phyloP scores from a whole-genome alignment of 2,329 filamentous ascomycete species.

The Sporothrix brunneoviolacea region DNA sequence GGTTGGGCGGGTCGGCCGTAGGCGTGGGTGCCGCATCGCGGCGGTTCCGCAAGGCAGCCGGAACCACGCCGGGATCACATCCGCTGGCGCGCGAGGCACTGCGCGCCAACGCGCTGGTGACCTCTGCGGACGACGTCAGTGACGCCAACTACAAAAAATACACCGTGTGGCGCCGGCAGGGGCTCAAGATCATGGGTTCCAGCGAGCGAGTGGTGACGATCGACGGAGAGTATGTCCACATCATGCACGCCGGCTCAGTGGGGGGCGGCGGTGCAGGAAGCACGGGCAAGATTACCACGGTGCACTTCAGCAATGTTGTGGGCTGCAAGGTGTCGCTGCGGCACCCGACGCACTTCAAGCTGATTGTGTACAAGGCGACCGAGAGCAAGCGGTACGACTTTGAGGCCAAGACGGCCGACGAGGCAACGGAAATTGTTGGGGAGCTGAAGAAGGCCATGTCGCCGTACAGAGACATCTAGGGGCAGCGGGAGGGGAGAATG shows the following conservation, averaged over 20 bases:
- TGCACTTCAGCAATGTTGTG: slow-evolving; percentile 75
- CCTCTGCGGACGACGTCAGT: slow-evolving; percentile 50
- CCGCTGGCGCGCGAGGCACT: slow-evolving; percentile 57
- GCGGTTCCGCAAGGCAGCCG: slow-evolving; percentile 15
- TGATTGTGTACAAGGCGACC: slow-evolving; percentile 63
- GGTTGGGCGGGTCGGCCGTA: slow-evolving; percentile 36
- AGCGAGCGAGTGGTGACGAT: slow-evolving; percentile 72
- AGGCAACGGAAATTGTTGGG: slow-evolving; percentile 70
- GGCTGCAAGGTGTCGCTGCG: slow-evolving; percentile 75
- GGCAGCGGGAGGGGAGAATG: background rate
- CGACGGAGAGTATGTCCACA: slow-evolving; percentile 80
- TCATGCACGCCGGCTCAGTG: slow-evolving; percentile 58
- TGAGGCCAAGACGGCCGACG: slow-evolving; percentile 63
- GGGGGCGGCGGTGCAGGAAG: slow-evolving; percentile 58
- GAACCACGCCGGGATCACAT: slow-evolving; percentile 47
- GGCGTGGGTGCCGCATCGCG: slow-evolving; percentile 2
- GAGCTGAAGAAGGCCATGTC: slow-evolving; percentile 72
- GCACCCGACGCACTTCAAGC: slow-evolving; percentile 71
- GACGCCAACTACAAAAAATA: slow-evolving; percentile 65
- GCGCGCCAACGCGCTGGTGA: slow-evolving; percentile 26
- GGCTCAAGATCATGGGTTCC: slow-evolving; percentile 70
- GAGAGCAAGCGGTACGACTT: slow-evolving; percentile 82
- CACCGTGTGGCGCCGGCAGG: slow-evolving; percentile 73
- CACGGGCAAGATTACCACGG: slow-evolving; percentile 70
- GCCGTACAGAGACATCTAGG: slow-evolving; percentile 50